Evolutionary conservation across 495 filamentous ascomycete species (phyloP).

Genomic region (Tuber indicum): DNA sequence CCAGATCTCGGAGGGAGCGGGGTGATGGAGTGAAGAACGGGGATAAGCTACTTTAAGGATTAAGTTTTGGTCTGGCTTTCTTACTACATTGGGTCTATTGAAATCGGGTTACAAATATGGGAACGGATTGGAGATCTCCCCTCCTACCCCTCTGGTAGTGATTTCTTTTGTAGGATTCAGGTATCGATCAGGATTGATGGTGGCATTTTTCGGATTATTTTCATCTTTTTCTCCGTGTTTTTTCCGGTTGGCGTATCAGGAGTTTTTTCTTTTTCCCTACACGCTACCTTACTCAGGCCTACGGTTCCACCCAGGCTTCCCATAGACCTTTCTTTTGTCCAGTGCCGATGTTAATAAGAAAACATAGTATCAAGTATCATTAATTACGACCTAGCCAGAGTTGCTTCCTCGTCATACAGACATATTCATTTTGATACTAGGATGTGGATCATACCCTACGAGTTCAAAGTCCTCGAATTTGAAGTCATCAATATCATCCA

Average conservation of each 20-base stretch:
- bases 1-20: slow-evolving; percentile 13
- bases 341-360: background rate
- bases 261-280: slow-evolving; percentile 14
- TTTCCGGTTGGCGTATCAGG: slow-evolving; percentile 19
- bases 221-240: background rate
- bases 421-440: slow-evolving; percentile 95
- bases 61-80: background rate
- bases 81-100: background rate
- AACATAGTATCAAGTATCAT: slow-evolving; percentile 9
- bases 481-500: slow-evolving; percentile 71
- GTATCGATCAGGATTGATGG: slow-evolving; percentile 3
- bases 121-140: slow-evolving; percentile 7
- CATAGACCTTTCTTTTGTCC: background rate
- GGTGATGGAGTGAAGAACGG: background rate
- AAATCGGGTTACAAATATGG: background rate
- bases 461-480: slow-evolving; percentile 81
- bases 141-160: background rate
- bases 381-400: background rate
- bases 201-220: slow-evolving; percentile 4
- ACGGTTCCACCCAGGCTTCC: background rate
- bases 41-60: slow-evolving; percentile 17
- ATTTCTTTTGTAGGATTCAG: background rate
- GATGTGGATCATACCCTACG: slow-evolving; percentile 81
- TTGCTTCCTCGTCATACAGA: slow-evolving; percentile 56
- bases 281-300: slow-evolving; percentile 5